Conservation (phyloP, 2,329 filamentous ascomycete species). For the Rhytidhysteron rufulum region DNA sequence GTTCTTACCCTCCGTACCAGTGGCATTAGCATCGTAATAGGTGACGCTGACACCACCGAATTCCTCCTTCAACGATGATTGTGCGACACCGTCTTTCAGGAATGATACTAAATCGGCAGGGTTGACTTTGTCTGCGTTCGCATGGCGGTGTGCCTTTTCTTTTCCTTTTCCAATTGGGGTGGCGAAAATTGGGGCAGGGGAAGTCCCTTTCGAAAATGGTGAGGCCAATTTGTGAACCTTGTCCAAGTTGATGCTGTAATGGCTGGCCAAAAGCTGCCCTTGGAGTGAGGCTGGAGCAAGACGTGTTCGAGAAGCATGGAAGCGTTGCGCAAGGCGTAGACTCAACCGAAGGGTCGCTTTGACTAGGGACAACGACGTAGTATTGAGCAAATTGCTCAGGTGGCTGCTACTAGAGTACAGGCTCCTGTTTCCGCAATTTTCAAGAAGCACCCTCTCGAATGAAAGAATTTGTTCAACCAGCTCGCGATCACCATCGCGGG, state of each 20-base stretch:
- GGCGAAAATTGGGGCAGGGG: slow-evolving; percentile 47
- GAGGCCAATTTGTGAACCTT: slow-evolving; percentile 78
- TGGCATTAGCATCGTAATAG: slow-evolving; percentile 61
- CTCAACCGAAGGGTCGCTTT: slow-evolving; percentile 74
- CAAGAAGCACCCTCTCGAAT: slow-evolving; percentile 83
- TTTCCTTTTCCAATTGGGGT: slow-evolving; percentile 67
- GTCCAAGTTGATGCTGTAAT: slow-evolving; percentile 72
- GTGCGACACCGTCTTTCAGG: slow-evolving; percentile 53
- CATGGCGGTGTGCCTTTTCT: slow-evolving; percentile 55
- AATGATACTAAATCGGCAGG: slow-evolving; percentile 70
- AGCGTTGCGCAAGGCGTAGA: slow-evolving; percentile 84
- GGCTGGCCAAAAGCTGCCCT: slow-evolving; percentile 71
- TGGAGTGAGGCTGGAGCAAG: slow-evolving; percentile 63
- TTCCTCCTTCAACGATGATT: slow-evolving; percentile 59
- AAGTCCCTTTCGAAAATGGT: slow-evolving; percentile 70
- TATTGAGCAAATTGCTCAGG: slow-evolving; percentile 84
- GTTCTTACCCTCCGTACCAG: slow-evolving; percentile 18
- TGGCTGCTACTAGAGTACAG: slow-evolving; percentile 92
- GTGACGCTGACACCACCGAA: slow-evolving; percentile 78
- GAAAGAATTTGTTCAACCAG: slow-evolving; percentile 75
- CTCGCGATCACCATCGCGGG: slow-evolving; percentile 71
- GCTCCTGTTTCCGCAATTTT: slow-evolving; percentile 95
- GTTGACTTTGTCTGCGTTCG: slow-evolving; percentile 32
- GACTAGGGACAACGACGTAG: slow-evolving; percentile 75
- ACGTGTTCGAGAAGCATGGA: slow-evolving; percentile 82